Base-by-base conservation (phyloP, 805 yeast species). In the Starmerella vitae region DNA sequence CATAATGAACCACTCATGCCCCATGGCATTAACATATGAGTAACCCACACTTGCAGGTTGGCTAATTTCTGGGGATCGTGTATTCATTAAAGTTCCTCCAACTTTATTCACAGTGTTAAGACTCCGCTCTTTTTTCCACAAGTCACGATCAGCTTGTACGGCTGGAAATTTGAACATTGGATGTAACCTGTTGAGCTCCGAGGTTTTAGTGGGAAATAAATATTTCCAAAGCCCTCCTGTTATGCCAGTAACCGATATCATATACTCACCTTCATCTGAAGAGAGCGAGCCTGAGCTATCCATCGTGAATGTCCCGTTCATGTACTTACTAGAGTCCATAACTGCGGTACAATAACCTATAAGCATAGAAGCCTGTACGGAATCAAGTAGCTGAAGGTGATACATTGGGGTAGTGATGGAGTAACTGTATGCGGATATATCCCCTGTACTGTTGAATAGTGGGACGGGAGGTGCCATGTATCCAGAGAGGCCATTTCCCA, bases 31-130 rank as follows among this genome's bases (percentile, higher is more conserved):
- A 1, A 42, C 38, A 17, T 22, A 37, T 2, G 53, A 44, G 34
- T 41, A 51, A 2, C 55, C 55, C 10, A 49, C 52, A n/a, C 52
- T 44, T 1, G 52, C 52, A n/a, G n/a, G n/a, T 8, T 26, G 15
- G 12, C 18, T n/a, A 9, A 30, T 19, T 12, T 15, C n/a, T 3
- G 47, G 48, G 1, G 48, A 33, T 3, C 25, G 20, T 8, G 53
- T 44, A 12, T 33, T 34, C 36, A 45, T 39, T 33, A 43, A 12
- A 1, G 48, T 43, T 3, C 45, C 43, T 12, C 49, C 39, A 1
- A 37, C 37, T 15, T 43, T 43, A 5, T 24, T 22, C 3, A 14
- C 13, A 19, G 14, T 17, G 2, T 34, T 27, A 5, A 24, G 12
- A 3, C 10, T 24, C 12, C 4, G 20, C 4, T 20, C 17, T 21